Evolutionary conservation across 306 rosid species (phyloP), one percentile per base, ranked within the genome.

Genomic region (Phaseolus lunatus): DNA sequence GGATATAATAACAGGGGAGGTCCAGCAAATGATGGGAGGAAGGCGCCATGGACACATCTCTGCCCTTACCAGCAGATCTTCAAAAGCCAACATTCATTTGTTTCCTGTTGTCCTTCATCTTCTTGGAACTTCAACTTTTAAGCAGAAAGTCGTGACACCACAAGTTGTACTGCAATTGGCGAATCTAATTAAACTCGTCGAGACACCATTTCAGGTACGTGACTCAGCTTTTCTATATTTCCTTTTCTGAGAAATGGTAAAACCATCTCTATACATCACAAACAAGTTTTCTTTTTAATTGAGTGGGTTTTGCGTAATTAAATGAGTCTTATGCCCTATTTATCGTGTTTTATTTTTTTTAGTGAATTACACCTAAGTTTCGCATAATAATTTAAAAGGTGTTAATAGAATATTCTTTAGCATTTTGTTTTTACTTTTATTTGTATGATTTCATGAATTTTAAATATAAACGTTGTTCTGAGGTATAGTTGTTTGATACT

Each of bases 21-120:
- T 95, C 85, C 99, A 92, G 78, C 97, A 92, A 87, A 84, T 84
- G 76, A 89, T 92, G 89, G 97, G 91, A 81, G 97, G 94, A 84
- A 86, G 92, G 85, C 99, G 97, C 80, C 97, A 85, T 56, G 99
- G 96, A 35, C 97, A 91, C 71, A 76, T 85, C 24, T 88, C 97
- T 56, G 65, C 97, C 75, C 93, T 91, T 78, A 78, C 88, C 49
- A 75, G 97, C 81, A 81, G 97, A 85, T 88, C 89, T 76, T 86
- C 97, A 47, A 92, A 95, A 89, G 81, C 89, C 80, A 89, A 89
- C 81, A 80, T 91, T 68, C 90, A 95, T 82, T 72, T 88, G 82
- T 90, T 92, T 84, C 99, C 99, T 12, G 97, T 95, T 70, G 93
- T 92, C 58, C 94, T 92, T 78, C 99, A 92, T 88, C 95, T 95